Percentiles rank a stretch among this genome's conserved stretches.
phyloP scores from a whole-genome alignment of 805 yeast species.

The Lipomyces yamadae region DNA sequence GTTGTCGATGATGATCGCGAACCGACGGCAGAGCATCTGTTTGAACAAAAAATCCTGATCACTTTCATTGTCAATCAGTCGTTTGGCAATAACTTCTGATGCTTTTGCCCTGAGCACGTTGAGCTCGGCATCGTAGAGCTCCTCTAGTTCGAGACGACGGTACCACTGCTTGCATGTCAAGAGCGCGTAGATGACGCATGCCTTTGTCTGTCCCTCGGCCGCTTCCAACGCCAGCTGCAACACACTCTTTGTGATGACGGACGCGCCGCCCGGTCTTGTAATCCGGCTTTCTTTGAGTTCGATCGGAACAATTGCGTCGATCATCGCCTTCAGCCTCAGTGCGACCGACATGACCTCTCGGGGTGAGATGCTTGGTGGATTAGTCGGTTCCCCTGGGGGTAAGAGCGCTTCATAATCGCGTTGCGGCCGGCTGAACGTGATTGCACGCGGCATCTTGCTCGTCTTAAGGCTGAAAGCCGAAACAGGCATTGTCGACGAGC shows the following conservation, averaged over 20 bases:
- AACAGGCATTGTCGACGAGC: conserved; percentile 19
- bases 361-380: conserved; percentile 65
- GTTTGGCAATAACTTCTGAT: conserved; percentile 75
- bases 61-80: conserved; percentile 64
- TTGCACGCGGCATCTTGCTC: conserved; percentile 17
- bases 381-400: conserved; percentile 19
- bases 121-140: conserved; percentile 70
- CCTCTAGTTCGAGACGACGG: conserved; percentile 59
- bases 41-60: conserved; percentile 58
- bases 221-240: conserved; percentile 67
- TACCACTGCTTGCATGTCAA: conserved; percentile 83
- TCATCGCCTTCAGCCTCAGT: conserved; percentile 69
- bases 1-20: conserved; percentile 57
- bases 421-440: background rate
- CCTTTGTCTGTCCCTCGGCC: conserved; percentile 78
- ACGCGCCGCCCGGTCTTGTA: conserved; percentile 59
- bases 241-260: conserved; percentile 60
- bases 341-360: conserved; percentile 61
- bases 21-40: conserved; percentile 73
- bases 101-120: conserved; percentile 64
- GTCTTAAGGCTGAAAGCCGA: conserved; percentile 28
- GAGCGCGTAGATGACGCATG: conserved; percentile 69
- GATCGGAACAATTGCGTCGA: conserved; percentile 73
- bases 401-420: conserved; percentile 22
- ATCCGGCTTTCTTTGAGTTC: conserved; percentile 59